Evolutionary conservation across 371 early-diverging fungal species (phyloP), one percentile per base, ranked within the genome.

Genomic region (Mucor lusitanicus): DNA sequence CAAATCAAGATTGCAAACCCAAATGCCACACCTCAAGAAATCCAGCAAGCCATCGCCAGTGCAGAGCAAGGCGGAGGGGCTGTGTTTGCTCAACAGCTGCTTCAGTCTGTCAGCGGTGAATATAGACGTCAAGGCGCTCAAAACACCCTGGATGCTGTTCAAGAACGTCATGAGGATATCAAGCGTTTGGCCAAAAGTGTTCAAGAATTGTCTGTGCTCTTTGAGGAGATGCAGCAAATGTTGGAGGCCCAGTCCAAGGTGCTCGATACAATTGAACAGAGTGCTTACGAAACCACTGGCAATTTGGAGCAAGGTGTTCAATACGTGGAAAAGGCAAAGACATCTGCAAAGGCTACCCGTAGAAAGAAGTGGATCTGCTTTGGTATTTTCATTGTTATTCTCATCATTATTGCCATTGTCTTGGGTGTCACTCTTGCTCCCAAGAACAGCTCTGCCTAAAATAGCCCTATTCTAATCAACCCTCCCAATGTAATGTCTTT

Each of bases 291-390:
- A 12, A 71, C 77, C 1, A 70, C 72, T 9, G 56, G 60, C 27
- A 64, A 81, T 48, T 42, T 83, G 27, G 80, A 81, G 65, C 60
- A 69, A 55, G 84, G 81, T 46, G 67, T 70, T 30, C 28, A 65
- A n/a, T 72, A 79, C 4, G 61, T 81, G 28, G 68, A 64, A 50
- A 70, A 73, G 37, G 84, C 84, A 6, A 69, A 75, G 25, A 40
- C 59, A 1, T 69, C 67, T 48, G 84, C 84, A 6, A 69, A 59
- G 32, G 61, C 75, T 35, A 83, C 81, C 25, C 76, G 84, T 21
- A 68, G 72, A 54, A 83, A 83, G 74, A 83, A 83, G 65, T 83
- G 79, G 78, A 83, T 83, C 25, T 81, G 81, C 50, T 80, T 83
- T 58, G 73, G 72, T 70, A 81, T 83, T 46, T 73, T 76, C 61